These are phyloP conservation scores for Magnolia kwangsiensis DNA, from an alignment of 164 flowering plant genomes.

Conservation along the genomic window DNA sequence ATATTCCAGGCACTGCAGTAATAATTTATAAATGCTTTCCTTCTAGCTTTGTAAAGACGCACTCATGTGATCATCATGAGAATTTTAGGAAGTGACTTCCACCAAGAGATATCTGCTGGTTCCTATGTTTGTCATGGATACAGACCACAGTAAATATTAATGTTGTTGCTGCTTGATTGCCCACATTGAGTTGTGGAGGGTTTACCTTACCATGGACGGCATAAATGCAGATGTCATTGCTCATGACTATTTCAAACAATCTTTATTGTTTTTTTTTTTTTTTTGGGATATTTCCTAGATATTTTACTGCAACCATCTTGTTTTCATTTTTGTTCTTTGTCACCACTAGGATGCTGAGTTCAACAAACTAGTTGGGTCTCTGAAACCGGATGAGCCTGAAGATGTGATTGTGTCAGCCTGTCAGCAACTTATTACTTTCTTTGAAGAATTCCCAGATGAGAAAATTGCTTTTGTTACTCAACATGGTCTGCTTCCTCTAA, in stretches of 20 bases:
- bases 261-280: not conserved
- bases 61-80: too few relatives aligned
- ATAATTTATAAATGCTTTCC: too few relatives aligned
- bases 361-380: slow-evolving; percentile 70
- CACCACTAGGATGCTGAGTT: slow-evolving; percentile 82
- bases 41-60: too few relatives aligned
- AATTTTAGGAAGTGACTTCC: too few relatives aligned
- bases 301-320: not conserved
- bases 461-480: slow-evolving; percentile 77
- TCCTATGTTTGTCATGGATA: too few relatives aligned
- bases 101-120: too few relatives aligned
- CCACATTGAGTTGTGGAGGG: not conserved
- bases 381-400: slow-evolving; percentile 89
- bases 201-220: not conserved
- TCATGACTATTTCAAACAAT: not conserved
- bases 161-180: not conserved
- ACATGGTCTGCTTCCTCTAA: slow-evolving; percentile 88
- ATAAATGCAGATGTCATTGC: not conserved
- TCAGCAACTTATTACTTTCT: slow-evolving; percentile 79
- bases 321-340: slow-evolving; percentile 3
- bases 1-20: too few relatives aligned
- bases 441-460: slow-evolving; percentile 90
- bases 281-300: not conserved
- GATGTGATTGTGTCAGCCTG: slow-evolving; percentile 87
- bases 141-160: not conserved